Evolutionary conservation across 345 rosid genomes (phyloP), one percentile per base, ranked within the genome.

Genomic region (Triadica sebifera): DNA sequence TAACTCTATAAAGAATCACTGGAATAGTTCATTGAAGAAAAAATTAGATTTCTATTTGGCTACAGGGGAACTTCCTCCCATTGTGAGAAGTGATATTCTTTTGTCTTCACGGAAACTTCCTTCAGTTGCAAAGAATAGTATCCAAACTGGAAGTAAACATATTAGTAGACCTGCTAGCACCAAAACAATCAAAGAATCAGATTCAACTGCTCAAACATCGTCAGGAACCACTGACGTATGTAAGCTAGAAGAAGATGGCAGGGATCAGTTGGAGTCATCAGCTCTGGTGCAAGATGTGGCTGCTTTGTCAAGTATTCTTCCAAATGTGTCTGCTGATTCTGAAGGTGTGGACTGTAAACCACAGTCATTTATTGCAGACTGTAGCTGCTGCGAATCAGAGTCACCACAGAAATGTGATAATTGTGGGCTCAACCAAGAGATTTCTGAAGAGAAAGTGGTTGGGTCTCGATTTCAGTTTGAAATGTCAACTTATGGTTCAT

Each of bases 11-110:
- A 96, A 96, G 85, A 96, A 96, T 70, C 98, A 96, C 67, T 96
- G 99, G 99, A 96, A 96, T 74, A 93, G 98, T 82, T 93, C 98
- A 69, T 67, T 96, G 89, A 96, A 93, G 90, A 93, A 89, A 85
- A 96, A 96, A 73, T 69, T 90, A 70, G 96, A 93, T 58, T 86
- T 88, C 82, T 91, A 84, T 83, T 77, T 85, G 77, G 84, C 85
- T 58, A 89, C 90, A 15, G 98, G 96, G 76, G 73, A 85, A 56
- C 93, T 91, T 73, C 96, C 98, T 69, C 86, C 89, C 13, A 81
- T 72, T 73, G 51, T 80, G 39, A 96, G 84, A 83, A 83, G 63
- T 57, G 85, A 80, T 56, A 66, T 83, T 16, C 17, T 52, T 69
- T 52, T 51, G 51, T 69, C 85, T 47, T 87, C 90, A 15, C 97